Evolutionary conservation across 208 protist species (phyloP), one percentile per base, ranked within the genome.

Genomic region (Acanthamoeba lenticulata): DNA sequence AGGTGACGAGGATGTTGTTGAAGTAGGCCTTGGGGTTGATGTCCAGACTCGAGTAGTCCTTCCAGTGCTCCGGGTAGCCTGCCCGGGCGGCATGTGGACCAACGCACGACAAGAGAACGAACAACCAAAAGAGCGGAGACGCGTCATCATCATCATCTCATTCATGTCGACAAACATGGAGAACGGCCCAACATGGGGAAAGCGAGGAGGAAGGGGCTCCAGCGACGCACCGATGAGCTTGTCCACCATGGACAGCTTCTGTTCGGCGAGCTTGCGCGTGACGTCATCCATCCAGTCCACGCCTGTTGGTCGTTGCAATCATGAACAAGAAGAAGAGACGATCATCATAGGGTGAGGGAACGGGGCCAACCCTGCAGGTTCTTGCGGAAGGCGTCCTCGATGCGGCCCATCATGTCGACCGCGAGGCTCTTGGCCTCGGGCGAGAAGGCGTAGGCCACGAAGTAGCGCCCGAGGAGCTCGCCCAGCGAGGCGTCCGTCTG

Each of bases 1-100:
- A 42, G 65, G 60, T 38, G 9, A 15, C 36, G 55, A 52, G 13
- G 4, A 83, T 6, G 42, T 83, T 93, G 62, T 93, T 60, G 34
- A 79, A 19, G 32, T 38, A 79, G 11, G 32, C 24, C 0, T 93
- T 17, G 38, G 19, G 29, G 11, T 19, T 29, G 67, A 93, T 60
- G 27, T 24, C 7, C 15, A 93, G 62, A 13, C 27, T 21, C 15
- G 38, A 47, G 40, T 93, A 93, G 34, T 47, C 42, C 44, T 47
- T 47, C 89, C 89, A 93, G 44, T 93, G 40, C n/a, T 79, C 65
- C 29, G 89, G 89, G 29, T 93, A 93, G 34, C 89, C 89, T 60
- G 45, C n/a, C n/a, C n/a, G n/a, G n/a, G n/a, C n/a, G n/a, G n/a
- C n/a, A n/a, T n/a, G n/a, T n/a, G n/a, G n/a, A n/a, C n/a, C n/a